Base-by-base conservation (phyloP, 306 rosid genomes). In the Quercus glauca region DNA sequence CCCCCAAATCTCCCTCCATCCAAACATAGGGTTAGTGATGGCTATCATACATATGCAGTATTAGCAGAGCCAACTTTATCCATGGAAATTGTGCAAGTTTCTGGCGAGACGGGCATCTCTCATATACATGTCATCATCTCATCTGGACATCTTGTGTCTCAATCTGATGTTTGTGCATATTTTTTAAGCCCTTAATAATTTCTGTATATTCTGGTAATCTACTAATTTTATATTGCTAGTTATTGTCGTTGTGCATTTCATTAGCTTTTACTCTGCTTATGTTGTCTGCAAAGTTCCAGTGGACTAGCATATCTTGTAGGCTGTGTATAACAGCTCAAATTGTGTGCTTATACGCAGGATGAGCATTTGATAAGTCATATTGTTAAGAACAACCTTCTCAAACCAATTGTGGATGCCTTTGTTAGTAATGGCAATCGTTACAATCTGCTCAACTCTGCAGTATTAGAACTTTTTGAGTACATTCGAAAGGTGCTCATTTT, bases 401-500 rank as follows among this genome's bases (percentile, higher is more conserved):
- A 88, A 86, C 97, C 97, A 83, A 83, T 94, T 85, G 79, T 92
- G 26, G 93, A 88, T 73, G 93, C 87, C 71, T 94, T 94, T 79
- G 87, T 91, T 86, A 77, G 88, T 74, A 94, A 94, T 85, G 99
- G 99, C 60, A 87, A 86, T 85, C 99, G 99, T 60, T 94, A 94
- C 84, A 94, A 94, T 87, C 90, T 94, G 84, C 97, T 94, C 74
- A 86, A 94, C 81, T 94, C 99, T 21, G 92, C 97, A 60, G 90
- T 92, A 82, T 85, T 94, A 75, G 99, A 94, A 51, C 97, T 94
- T 81, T 87, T 94, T 76, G 98, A 94, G 85, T 92, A 73, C 86
- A 92, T 92, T 65, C 83, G 85, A 63, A 92, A 92, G 97, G 99
- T 94, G 77, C 77, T 73, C 5, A 81, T 78, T 73, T 81, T 76